Evolutionary conservation across 768 basidiomycete species (phyloP), one percentile per base, ranked within the genome.

Genomic region (Chalciporus chontae): DNA sequence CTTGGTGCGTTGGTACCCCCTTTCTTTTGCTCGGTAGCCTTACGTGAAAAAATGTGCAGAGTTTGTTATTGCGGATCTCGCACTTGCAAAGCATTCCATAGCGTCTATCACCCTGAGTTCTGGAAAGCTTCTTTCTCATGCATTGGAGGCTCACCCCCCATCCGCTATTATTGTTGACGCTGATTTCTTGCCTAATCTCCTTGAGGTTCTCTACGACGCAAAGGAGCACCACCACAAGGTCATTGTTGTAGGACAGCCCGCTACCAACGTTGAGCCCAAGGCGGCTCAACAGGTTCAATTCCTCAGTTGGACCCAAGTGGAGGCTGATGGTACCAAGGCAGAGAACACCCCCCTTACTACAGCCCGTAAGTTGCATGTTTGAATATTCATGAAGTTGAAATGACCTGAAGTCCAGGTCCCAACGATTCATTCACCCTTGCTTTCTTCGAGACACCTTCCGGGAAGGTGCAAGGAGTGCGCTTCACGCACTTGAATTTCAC

Each of bases 401-500:
- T 0, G 4, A 40, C 57, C 40, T 50, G 43, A 31, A 14, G 37
- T 41, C 19, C 36, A 53, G 57, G 51, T 40, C 73, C 83, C 3
- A 69, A 66, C 43, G 83, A 89, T 54, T 72, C 87, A 5, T 85
- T 84, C 60, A 84, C 84, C 3, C 75, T 88, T 5, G 77, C 83
- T 1, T 88, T 84, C 74, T 85, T 77, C 56, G 70, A 75, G 56
- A 72, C 74, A 1, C 58, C 75, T 17, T 69, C 74, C 17, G 79
- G 85, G 29, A 71, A 75, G 34, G 63, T 85, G 8, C 78, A 77
- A 48, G 85, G 78, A 19, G 78, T 77, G 8, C 82, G 83, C 51
- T 69, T 94, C 27, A 90, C 90, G 0, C 90, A 93, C 64, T 78
- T 87, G 65, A 93, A 92, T 55, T 63, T 95, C 50, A 94, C 91